phyloP scores from a whole-genome alignment of 352 stramenopile genomes.

The Phytopythium boreale region DNA sequence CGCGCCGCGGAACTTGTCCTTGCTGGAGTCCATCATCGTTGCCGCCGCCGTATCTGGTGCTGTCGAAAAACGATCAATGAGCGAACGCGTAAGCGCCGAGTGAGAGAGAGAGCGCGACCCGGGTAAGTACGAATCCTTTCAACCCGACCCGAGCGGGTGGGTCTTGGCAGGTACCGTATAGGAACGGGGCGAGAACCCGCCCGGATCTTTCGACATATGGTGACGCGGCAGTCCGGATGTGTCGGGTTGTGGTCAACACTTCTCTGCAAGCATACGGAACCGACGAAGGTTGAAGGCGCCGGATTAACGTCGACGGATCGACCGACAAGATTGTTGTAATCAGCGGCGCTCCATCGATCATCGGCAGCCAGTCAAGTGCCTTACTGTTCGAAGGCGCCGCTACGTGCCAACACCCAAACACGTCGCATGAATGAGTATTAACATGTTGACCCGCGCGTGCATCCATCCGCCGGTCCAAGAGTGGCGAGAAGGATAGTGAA shows the following conservation, averaged over 20 bases:
- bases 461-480: too few species aligned
- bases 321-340: not conserved
- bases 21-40: slow-evolving; percentile 44
- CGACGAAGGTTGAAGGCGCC: not conserved
- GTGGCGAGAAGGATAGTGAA: too few species aligned
- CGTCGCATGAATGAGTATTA: too few species aligned
- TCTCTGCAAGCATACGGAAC: not conserved
- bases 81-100: slow-evolving; percentile 1
- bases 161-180: not conserved
- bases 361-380: too few species aligned
- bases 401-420: too few species aligned
- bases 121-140: slow-evolving; percentile 8
- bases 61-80: slow-evolving; percentile 8
- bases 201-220: not conserved
- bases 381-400: too few species aligned
- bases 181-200: not conserved
- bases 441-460: too few species aligned
- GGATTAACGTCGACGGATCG: not conserved
- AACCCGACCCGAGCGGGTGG: not conserved
- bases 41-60: not conserved
- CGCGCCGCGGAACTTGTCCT: slow-evolving; percentile 53
- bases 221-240: not conserved
- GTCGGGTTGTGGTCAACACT: not conserved
- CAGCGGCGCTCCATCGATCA: too few species aligned
- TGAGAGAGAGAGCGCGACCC: not conserved